phyloP scores from a whole-genome alignment of 306 rosid genomes.

The Quillaja saponaria region DNA sequence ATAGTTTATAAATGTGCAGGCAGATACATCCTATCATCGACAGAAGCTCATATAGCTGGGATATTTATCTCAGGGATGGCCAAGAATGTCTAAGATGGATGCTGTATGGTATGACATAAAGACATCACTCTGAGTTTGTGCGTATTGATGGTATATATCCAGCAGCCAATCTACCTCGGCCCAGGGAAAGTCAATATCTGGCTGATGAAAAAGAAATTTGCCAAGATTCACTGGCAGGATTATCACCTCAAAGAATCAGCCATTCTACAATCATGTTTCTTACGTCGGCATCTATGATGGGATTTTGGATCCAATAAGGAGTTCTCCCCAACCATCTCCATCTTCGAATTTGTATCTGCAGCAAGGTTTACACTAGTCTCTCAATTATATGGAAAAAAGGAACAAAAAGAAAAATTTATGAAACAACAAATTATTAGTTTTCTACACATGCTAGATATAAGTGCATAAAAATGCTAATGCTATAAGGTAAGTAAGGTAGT shows the following conservation, averaged over 20 bases:
- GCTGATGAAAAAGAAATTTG: background rate
- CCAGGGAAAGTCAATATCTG: constrained; percentile 14
- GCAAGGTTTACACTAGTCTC: constrained; percentile 24
- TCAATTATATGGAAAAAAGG: background rate
- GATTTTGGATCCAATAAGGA: constrained; percentile 76
- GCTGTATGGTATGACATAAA: constrained; percentile 3
- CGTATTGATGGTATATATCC: no score
- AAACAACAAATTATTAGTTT: constrained; percentile 27
- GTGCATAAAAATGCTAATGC: background rate
- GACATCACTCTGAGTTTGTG: constrained; percentile 8
- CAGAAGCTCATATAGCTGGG: background rate
- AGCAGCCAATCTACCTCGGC: constrained; percentile 14
- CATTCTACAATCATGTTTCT: constrained; percentile 91
- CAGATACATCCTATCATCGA: no score
- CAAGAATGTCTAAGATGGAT: background rate
- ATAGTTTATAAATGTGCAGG: no score
- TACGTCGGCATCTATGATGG: constrained; percentile 90
- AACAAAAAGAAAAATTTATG: no score
- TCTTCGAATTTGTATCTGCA: constrained; percentile 59
- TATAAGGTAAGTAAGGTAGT: background rate
- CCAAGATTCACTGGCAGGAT: background rate
- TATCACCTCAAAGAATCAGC: constrained; percentile 59
- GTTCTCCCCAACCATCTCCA: constrained; percentile 94
- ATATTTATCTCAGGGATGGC: constrained; percentile 28
- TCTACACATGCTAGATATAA: background rate